Conservation (phyloP, 2,329 filamentous ascomycete genomes). For the Grosmannia clavigera region DNA sequence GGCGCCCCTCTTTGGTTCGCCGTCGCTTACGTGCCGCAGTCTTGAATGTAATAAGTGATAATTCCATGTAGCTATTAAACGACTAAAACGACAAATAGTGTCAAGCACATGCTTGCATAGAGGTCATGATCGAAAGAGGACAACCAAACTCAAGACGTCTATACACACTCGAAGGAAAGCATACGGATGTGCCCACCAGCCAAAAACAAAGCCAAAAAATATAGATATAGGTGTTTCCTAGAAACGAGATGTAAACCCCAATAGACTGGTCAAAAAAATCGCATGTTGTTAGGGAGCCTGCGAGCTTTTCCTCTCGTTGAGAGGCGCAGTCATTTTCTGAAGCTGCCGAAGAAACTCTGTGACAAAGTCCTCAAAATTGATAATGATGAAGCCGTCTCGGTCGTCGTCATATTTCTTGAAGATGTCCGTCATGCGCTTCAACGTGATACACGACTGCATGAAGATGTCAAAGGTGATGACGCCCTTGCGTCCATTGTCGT, state of each 20-base stretch:
- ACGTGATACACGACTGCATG: conserved; percentile 89
- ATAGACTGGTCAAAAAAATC: too few relatives aligned
- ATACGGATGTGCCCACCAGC: not conserved
- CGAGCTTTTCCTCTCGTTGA: not conserved
- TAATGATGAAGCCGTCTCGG: conserved; percentile 79
- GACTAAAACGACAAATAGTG: not conserved
- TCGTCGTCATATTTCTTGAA: conserved; percentile 99
- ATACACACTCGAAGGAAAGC: not conserved
- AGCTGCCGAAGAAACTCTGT: conserved; percentile 54
- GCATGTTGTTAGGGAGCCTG: not conserved
- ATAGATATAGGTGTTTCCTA: not conserved
- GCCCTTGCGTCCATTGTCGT: conserved; percentile 63
- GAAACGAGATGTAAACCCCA: not conserved
- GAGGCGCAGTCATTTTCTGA: conserved; percentile 20
- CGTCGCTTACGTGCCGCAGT: not conserved
- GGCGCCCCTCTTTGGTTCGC: too few relatives aligned
- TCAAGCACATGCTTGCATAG: not conserved
- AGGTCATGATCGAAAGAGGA: not conserved
- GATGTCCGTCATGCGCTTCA: conserved; percentile 98
- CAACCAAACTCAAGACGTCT: not conserved
- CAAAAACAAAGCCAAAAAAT: not conserved
- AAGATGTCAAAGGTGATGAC: conserved; percentile 90
- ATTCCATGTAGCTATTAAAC: not conserved
- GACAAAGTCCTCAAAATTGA: conserved; percentile 73
- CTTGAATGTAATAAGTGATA: not conserved